A percentile compares a stretch with the other conserved stretches of the same genome.
Conservation (phyloP, 2,329 filamentous ascomycete genomes). For the Aspergillus cejpii region DNA sequence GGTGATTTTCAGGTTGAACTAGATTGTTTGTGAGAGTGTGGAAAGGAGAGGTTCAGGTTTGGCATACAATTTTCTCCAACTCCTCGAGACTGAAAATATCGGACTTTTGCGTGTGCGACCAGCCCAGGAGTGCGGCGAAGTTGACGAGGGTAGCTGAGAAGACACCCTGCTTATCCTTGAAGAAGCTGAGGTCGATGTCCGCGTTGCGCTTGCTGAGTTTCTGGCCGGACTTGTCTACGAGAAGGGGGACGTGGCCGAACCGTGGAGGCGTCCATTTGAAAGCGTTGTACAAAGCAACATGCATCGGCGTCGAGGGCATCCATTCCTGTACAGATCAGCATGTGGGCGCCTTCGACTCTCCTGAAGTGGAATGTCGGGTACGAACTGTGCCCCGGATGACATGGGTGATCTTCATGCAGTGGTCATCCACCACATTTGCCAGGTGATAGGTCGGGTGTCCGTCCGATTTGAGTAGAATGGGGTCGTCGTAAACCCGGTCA, state of each 20-base stretch:
- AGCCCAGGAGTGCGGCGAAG: constrained; percentile 78
- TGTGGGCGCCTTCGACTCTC: neutral
- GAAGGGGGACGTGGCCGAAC: constrained; percentile 75
- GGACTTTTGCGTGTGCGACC: constrained; percentile 62
- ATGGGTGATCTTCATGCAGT: constrained; percentile 91
- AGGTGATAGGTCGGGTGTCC: constrained; percentile 94
- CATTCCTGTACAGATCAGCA: constrained; percentile 59
- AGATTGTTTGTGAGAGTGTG: neutral
- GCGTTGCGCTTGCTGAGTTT: constrained; percentile 85
- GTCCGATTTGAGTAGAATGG: constrained; percentile 84
- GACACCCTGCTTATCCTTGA: constrained; percentile 51
- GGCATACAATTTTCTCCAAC: constrained; percentile 59
- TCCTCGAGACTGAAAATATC: constrained; percentile 66
- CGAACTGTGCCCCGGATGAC: constrained; percentile 78
- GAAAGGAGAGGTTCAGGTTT: neutral
- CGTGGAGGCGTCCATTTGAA: constrained; percentile 65
- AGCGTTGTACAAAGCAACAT: constrained; percentile 66
- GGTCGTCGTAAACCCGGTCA: constrained; percentile 63
- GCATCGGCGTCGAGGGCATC: constrained; percentile 86
- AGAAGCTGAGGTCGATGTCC: constrained; percentile 54
- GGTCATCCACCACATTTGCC: constrained; percentile 94
- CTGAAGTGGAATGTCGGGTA: constrained; percentile 9
- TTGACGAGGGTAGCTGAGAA: constrained; percentile 64
- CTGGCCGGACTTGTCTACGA: constrained; percentile 60
- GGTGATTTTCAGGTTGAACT: constrained; percentile 84